phyloP scores from a whole-genome alignment of 148 eudicot species.

The Agrostemma githago region DNA sequence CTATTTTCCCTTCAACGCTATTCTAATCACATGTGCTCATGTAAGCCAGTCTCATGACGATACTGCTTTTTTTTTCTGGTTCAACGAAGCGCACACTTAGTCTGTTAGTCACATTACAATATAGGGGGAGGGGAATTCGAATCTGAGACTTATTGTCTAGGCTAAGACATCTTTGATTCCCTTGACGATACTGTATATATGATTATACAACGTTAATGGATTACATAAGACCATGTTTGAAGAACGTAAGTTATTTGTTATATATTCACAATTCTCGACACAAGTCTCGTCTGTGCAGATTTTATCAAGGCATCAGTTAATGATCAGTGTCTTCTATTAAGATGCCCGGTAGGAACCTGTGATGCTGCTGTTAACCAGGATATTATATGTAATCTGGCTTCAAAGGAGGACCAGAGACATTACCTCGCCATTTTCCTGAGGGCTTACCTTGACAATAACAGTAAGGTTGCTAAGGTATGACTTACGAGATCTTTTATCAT shows the following conservation, averaged over 20 bases:
- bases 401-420: background rate
- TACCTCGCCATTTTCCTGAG: background rate
- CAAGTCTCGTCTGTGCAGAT: conserved; percentile 8
- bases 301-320: conserved; percentile 7
- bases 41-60: background rate
- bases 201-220: too few species aligned
- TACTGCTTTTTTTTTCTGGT: too few species aligned
- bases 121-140: too few species aligned
- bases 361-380: conserved; percentile 4
- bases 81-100: too few species aligned
- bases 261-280: background rate
- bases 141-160: too few species aligned
- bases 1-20: background rate
- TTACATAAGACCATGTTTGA: too few species aligned
- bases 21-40: background rate
- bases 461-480: background rate
- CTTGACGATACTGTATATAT: too few species aligned
- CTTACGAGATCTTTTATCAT: background rate
- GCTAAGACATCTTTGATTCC: too few species aligned
- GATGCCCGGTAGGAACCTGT: conserved; percentile 18
- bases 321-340: background rate
- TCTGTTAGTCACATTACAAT: too few species aligned
- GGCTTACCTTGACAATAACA: conserved; percentile 7
- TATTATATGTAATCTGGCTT: conserved; percentile 16
- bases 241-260: background rate